These are phyloP conservation scores for Suillus tomentosus DNA, from an alignment of 768 basidiomycete genomes.

Conservation along the genomic window DNA sequence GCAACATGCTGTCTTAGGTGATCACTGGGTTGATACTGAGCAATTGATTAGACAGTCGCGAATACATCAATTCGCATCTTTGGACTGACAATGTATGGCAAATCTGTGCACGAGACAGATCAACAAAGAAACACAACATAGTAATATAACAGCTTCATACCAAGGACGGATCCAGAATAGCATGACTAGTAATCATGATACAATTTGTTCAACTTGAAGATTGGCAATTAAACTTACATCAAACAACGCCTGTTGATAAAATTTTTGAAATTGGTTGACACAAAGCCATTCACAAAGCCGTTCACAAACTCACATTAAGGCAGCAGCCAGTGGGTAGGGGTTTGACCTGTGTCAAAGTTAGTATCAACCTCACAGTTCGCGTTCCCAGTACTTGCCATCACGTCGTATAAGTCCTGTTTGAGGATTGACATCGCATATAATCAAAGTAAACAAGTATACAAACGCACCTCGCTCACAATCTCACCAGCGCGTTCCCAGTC, in stretches of 20 bases:
- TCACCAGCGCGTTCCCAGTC: slow-evolving; percentile 6
- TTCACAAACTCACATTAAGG: not conserved
- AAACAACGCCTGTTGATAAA: slow-evolving; percentile 10
- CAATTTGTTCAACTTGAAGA: slow-evolving; percentile 1
- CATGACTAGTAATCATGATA: slow-evolving; percentile 10
- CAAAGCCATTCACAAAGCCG: not conserved
- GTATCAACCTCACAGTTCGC: not conserved
- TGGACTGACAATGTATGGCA: slow-evolving; percentile 27
- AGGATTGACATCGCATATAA: not conserved
- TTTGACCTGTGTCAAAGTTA: slow-evolving; percentile 1
- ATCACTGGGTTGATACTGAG: not conserved
- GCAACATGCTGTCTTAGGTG: not conserved
- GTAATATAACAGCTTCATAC: not conserved
- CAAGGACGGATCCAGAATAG: slow-evolving; percentile 9
- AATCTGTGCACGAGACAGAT: slow-evolving; percentile 19
- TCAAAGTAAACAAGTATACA: not conserved
- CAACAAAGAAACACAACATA: not conserved
- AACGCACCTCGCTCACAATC: slow-evolving; percentile 1
- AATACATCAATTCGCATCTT: not conserved
- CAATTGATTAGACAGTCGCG: not conserved
- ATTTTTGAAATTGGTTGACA: not conserved
- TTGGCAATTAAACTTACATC: slow-evolving; percentile 10
- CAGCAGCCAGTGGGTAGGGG: not conserved
- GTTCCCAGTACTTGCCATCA: slow-evolving; percentile 1
- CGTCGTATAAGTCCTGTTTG: not conserved